Evolutionary conservation across 1,284 basidiomycete genomes (phyloP), one percentile per base, ranked within the genome.

Genomic region (Cronartium quercuum): DNA sequence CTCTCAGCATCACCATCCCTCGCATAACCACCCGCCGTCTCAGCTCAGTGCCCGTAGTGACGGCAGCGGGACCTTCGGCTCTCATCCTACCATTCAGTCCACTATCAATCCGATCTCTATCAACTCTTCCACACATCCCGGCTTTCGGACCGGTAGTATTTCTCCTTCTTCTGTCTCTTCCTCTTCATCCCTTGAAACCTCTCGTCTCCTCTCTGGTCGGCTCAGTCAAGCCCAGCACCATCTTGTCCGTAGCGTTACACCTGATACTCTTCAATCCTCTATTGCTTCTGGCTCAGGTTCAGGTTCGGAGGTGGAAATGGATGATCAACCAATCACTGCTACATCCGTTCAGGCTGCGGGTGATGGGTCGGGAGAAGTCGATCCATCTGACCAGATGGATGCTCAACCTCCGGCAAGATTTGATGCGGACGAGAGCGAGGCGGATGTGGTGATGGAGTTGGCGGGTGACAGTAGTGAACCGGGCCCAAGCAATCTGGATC

Each of bases 141-240:
- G 41, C 42, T 38, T 65, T 18, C 29, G 64, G n/a, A 66, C 71
- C 41, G 71, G 71, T 5, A 74, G 71, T 64, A 66, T 66, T n/a
- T 74, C 71, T 37, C 71, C 71, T 55, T 74, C 71, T 18, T 74
- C 71, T 61, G 63, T 74, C 40, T 74, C 71, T 15, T 74, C 71
- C 51, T 74, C 71, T 12, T 74, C 63, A 13, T 66, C 63, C 2
- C 55, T 66, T 3, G 71, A 66, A 62, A 74, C 64, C 13, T 66
- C 71, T 66, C 63, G 57, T 42, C 51, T 66, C 40, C 24, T 60
- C 37, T 40, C 42, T 10, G 57, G 40, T 35, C 71, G 47, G 18
- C 71, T 29, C 55, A 10, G 61, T 66, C 64, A 47, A 65, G 18
- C 71, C 42, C 35, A 74, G n/a, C 64, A 63, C 60, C 15, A 34